Conservation (phyloP, 768 basidiomycete species). For the Goffeauzyma gilvescens region DNA sequence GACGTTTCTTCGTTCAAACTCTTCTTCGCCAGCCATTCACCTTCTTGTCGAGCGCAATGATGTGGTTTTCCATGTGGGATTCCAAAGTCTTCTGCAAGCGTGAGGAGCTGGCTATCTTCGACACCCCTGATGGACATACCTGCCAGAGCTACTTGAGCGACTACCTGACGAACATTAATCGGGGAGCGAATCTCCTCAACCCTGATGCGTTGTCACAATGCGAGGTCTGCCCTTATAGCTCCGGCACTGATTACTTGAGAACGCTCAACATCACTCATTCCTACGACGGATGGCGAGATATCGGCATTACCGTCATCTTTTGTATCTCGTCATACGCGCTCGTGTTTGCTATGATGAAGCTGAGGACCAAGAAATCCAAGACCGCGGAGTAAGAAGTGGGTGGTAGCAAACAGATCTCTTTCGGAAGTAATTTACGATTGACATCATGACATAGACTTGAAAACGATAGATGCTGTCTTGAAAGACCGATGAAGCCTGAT, state of each 20-base stretch:
- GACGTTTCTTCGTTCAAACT: neutral
- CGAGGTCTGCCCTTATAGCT: conserved; percentile 20
- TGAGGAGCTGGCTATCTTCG: conserved; percentile 19
- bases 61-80: conserved; percentile 23
- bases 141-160: conserved; percentile 24
- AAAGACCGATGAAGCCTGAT: too few relatives aligned
- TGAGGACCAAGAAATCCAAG: conserved; percentile 24
- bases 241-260: conserved; percentile 23
- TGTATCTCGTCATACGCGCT: conserved; percentile 13
- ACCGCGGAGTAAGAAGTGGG: conserved; percentile 13
- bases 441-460: too few relatives aligned
- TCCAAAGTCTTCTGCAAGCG: conserved; percentile 21
- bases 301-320: conserved; percentile 16
- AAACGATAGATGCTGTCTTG: too few relatives aligned
- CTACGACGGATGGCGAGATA: conserved; percentile 16
- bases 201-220: conserved; percentile 15
- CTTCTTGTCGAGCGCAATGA: conserved; percentile 25
- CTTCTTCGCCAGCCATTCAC: conserved; percentile 27
- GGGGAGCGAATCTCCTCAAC: conserved; percentile 10
- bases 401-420: too few relatives aligned
- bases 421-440: too few relatives aligned
- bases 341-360: conserved; percentile 18
- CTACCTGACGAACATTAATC: conserved; percentile 16
- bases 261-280: conserved; percentile 16
- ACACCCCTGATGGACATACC: conserved; percentile 24